Conservation (phyloP, 208 protist species). For the Borovskyia barvae region DNA sequence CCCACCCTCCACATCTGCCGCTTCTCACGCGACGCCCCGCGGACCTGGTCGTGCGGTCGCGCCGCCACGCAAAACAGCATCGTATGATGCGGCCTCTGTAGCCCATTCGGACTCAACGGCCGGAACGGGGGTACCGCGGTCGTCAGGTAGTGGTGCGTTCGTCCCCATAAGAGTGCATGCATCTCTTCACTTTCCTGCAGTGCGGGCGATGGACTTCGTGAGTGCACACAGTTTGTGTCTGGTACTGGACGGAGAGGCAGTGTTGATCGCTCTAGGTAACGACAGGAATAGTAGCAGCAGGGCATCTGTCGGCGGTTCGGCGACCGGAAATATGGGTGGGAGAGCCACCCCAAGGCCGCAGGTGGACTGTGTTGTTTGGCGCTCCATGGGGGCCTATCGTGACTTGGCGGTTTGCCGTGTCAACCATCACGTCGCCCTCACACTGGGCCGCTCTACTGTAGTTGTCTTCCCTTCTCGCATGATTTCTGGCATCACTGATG, state of each 20-base stretch:
- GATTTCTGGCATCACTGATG: neutral
- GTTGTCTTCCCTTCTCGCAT: constrained; percentile 59
- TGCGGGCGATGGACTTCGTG: constrained; percentile 36
- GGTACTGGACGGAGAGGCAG: constrained; percentile 34
- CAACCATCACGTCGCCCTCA: constrained; percentile 65
- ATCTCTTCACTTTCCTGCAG: constrained; percentile 6
- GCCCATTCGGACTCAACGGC: too few species aligned
- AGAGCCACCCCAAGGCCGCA: neutral
- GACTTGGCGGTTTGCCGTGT: constrained; percentile 60
- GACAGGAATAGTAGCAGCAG: neutral
- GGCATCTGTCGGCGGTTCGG: too few species aligned
- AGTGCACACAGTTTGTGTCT: constrained; percentile 38
- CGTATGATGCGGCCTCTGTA: too few species aligned
- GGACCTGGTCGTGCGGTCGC: too few species aligned
- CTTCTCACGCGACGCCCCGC: too few species aligned
- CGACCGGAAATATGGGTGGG: neutral
- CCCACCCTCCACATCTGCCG: too few species aligned
- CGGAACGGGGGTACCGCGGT: too few species aligned
- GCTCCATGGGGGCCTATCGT: constrained; percentile 57
- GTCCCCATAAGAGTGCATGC: too few species aligned
- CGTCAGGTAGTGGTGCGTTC: too few species aligned
- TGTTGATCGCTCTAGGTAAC: constrained; percentile 37
- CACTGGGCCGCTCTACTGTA: constrained; percentile 41
- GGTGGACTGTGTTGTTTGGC: constrained; percentile 54
- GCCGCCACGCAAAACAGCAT: too few species aligned